phyloP scores from a whole-genome alignment of 1,284 basidiomycete species.

The Ustilago trichophora region DNA sequence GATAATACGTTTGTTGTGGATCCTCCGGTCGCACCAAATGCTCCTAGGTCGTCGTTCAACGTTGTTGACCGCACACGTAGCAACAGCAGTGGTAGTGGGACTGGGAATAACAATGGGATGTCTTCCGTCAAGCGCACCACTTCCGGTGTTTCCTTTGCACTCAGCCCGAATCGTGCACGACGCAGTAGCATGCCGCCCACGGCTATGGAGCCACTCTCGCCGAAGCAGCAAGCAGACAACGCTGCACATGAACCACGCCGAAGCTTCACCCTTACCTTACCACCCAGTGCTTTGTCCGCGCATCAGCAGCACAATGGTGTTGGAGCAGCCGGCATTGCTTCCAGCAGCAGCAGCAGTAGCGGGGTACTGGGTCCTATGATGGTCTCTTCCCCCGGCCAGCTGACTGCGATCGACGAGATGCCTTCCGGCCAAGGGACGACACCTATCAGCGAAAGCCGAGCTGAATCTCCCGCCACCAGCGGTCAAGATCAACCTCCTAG shows the following conservation, averaged over 20 bases:
- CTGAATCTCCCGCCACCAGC: slow-evolving; percentile 7
- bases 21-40: slow-evolving; percentile 6
- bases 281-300: slow-evolving; percentile 25
- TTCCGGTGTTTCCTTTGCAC: slow-evolving; percentile 39
- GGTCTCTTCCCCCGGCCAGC: slow-evolving; percentile 17
- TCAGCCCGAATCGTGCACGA: slow-evolving; percentile 6
- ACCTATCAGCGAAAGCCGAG: slow-evolving; percentile 21
- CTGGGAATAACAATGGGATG: slow-evolving; percentile 6
- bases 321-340: too few relatives aligned
- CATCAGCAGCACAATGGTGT: too few relatives aligned
- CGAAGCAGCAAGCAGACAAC: slow-evolving; percentile 13
- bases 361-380: slow-evolving; percentile 8
- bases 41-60: slow-evolving; percentile 9
- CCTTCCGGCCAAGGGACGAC: slow-evolving; percentile 10
- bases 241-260: slow-evolving; percentile 14
- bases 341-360: too few relatives aligned
- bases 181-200: slow-evolving; percentile 27
- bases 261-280: slow-evolving; percentile 27
- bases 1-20: slow-evolving; percentile 24
- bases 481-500: slow-evolving; percentile 9
- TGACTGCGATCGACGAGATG: slow-evolving; percentile 46
- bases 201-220: slow-evolving; percentile 11
- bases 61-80: slow-evolving; percentile 12
- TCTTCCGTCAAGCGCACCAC: slow-evolving; percentile 7
- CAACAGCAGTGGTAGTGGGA: slow-evolving; percentile 8